Conservation (phyloP, 2,329 filamentous ascomycete genomes). For the Trichoderma sp. region DNA sequence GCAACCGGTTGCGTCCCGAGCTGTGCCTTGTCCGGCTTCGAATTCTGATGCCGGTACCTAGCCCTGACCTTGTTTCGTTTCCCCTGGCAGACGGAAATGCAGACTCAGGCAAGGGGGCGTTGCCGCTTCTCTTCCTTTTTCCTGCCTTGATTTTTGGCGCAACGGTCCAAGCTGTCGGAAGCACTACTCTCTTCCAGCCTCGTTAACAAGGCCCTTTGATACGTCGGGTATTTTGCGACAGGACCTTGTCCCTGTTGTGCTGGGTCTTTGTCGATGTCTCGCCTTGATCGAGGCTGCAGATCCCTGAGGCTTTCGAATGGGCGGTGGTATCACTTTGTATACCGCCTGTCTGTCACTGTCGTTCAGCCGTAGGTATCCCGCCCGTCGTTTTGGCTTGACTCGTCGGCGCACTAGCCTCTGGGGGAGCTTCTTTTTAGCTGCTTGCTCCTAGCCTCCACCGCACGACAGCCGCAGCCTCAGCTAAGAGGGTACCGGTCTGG, state of each 20-base stretch:
- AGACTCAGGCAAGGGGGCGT: not conserved
- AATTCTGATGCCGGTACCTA: not conserved
- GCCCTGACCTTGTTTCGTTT: not conserved
- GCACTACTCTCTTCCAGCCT: not conserved
- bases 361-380: not conserved
- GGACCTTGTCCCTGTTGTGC: not conserved
- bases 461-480: slow-evolving; percentile 2
- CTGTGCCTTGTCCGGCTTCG: slow-evolving; percentile 6
- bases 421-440: not conserved
- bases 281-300: not conserved
- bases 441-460: not conserved
- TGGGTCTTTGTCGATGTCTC: not conserved
- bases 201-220: slow-evolving; percentile 8
- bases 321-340: not conserved
- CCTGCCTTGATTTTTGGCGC: not conserved
- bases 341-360: slow-evolving; percentile 4
- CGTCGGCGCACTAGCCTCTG: slow-evolving; percentile 1
- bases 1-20: slow-evolving; percentile 1
- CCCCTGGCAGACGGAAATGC: not conserved
- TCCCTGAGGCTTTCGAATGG: not conserved
- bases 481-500: not conserved
- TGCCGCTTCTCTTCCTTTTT: not conserved
- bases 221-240: not conserved
- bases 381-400: not conserved
- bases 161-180: not conserved